Percentiles rank a stretch among this genome's conserved stretches.
These are phyloP conservation scores for Phlyctochytrium bullatum DNA, from an alignment of 192 early-diverging fungal genomes.

Conservation along the genomic window DNA sequence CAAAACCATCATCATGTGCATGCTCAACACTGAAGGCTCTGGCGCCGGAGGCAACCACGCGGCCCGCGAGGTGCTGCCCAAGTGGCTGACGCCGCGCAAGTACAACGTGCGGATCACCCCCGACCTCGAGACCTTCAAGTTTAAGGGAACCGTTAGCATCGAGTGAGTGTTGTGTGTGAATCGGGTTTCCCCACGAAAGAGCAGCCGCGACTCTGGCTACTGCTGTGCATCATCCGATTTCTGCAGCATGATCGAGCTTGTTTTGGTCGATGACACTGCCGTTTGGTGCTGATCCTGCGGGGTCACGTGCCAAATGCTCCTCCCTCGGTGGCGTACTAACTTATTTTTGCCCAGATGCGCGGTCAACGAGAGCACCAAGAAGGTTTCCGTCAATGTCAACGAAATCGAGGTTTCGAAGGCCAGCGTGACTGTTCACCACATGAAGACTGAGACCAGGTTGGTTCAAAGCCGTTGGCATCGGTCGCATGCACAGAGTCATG, in stretches of 20 bases:
- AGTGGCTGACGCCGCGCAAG: conserved; percentile 78
- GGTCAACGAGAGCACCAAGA: conserved; percentile 41
- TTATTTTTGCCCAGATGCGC: neutral
- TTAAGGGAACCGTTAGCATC: conserved; percentile 74
- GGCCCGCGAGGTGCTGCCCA: conserved; percentile 73
- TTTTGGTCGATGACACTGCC: too few relatives aligned
- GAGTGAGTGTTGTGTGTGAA: conserved; percentile 47
- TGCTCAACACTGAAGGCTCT: too few relatives aligned
- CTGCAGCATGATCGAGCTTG: too few relatives aligned
- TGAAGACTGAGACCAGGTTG: conserved; percentile 37
- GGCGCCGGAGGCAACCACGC: neutral
- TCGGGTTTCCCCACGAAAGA: conserved; percentile 11
- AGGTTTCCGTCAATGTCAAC: conserved; percentile 42
- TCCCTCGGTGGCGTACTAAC: neutral
- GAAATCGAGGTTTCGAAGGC: conserved; percentile 37
- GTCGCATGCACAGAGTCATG: neutral
- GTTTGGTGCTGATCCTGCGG: neutral
- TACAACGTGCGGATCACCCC: conserved; percentile 81
- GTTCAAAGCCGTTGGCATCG: too few relatives aligned
- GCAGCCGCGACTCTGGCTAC: neutral
- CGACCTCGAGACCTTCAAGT: conserved; percentile 75
- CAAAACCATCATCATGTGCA: too few relatives aligned
- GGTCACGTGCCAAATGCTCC: neutral
- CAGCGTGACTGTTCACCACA: conserved; percentile 22
- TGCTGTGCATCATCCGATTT: too few relatives aligned